These are phyloP conservation scores for Colletotrichum navitas DNA, from an alignment of 2,329 filamentous ascomycete species.

Conservation along the genomic window DNA sequence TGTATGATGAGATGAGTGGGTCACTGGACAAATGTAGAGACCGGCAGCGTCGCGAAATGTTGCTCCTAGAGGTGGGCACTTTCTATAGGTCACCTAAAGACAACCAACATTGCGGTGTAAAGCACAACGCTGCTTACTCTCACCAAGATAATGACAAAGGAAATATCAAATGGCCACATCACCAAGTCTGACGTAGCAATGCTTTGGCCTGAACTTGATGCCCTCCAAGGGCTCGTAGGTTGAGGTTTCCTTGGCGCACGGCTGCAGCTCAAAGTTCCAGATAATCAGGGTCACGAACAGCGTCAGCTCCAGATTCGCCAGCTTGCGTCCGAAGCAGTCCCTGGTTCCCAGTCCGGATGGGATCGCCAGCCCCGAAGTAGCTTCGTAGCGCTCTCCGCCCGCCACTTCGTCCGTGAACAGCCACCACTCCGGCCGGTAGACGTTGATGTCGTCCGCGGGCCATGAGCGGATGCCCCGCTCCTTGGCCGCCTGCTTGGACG, in stretches of 20 bases:
- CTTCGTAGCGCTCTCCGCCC: background rate
- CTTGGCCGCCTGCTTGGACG: constrained; percentile 42
- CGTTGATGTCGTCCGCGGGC: background rate
- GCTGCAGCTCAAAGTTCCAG: background rate
- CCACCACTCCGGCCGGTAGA: constrained; percentile 26
- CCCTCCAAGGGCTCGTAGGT: background rate
- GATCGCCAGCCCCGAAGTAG: background rate
- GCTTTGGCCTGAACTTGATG: background rate
- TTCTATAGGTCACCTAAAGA: too few relatives aligned
- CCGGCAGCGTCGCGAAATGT: too few relatives aligned
- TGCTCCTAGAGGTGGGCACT: too few relatives aligned
- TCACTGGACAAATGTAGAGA: too few relatives aligned
- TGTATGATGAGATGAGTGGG: too few relatives aligned
- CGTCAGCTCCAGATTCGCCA: background rate
- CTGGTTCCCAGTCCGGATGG: background rate
- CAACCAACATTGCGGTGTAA: too few relatives aligned
- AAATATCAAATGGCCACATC: background rate
- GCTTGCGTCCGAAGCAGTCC: background rate
- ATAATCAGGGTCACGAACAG: background rate
- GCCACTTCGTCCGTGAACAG: background rate
- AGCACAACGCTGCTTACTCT: too few relatives aligned
- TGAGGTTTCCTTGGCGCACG: background rate
- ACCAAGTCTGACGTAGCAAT: background rate
- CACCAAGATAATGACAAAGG: too few relatives aligned
- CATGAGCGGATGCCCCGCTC: constrained; percentile 13